Conservation (phyloP, 805 yeast species). For the Lipomyces lipofer region DNA sequence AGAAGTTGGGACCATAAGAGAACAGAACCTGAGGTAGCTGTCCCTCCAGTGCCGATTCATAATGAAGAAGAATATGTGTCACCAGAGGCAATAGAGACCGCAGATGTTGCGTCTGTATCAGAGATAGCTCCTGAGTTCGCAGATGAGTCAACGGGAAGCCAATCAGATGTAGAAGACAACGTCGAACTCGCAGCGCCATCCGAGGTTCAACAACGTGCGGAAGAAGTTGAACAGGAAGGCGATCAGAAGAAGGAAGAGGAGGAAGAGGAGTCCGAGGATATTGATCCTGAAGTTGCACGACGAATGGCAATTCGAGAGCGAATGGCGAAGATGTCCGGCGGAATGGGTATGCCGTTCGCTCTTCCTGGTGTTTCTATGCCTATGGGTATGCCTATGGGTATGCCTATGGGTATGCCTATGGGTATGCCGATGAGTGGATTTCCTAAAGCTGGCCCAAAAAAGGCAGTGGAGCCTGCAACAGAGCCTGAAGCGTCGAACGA, state of each 20-base stretch:
- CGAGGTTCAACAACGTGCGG: conserved; percentile 13
- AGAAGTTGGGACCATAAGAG: not conserved
- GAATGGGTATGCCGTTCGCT: conserved; percentile 60
- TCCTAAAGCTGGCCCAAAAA: conserved; percentile 10
- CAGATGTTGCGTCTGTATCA: not conserved
- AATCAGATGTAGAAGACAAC: conserved; percentile 16
- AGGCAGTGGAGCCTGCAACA: conserved; percentile 31
- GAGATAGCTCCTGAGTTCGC: no score
- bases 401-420: conserved; percentile 35
- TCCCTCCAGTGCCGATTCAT: not conserved
- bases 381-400: conserved; percentile 36
- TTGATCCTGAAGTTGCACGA: conserved; percentile 73
- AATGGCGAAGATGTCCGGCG: conserved; percentile 95
- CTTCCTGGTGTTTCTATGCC: conserved; percentile 32
- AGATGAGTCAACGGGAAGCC: conserved; percentile 3
- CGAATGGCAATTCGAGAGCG: conserved; percentile 80
- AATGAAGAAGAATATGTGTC: not conserved
- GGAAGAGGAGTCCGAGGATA: conserved; percentile 57
- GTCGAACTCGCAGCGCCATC: not conserved
- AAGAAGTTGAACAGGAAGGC: conserved; percentile 38
- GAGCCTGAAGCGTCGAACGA: conserved; percentile 29
- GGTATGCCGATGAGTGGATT: conserved; percentile 22
- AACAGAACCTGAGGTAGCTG: not conserved
- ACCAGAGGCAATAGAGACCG: not conserved
- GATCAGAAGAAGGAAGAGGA: conserved; percentile 45